A percentile compares a stretch with the other conserved stretches of the same genome.
phyloP scores from a whole-genome alignment of 768 basidiomycete species.

The Chalciporus piperatus region DNA sequence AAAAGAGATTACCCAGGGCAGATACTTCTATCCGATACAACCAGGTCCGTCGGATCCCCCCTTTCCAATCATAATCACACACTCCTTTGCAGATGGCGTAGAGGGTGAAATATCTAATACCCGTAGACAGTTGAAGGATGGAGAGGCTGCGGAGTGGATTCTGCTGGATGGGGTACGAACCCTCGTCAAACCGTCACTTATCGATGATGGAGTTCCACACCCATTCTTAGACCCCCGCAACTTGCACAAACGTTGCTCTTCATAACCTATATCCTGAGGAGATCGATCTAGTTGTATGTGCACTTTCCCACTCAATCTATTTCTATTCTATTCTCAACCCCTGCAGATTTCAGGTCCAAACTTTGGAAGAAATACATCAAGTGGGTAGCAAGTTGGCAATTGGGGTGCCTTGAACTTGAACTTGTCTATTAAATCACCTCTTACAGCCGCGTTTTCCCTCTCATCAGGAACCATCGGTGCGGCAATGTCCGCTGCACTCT shows the following conservation, averaged over 20 bases:
- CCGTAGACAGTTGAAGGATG: slow-evolving; percentile 67
- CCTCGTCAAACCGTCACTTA: slow-evolving; percentile 18
- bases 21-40: slow-evolving; percentile 72
- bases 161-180: slow-evolving; percentile 72
- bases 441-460: slow-evolving; percentile 75
- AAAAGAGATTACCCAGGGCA: slow-evolving; percentile 64
- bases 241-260: slow-evolving; percentile 86
- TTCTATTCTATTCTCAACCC: background rate
- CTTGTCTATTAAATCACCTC: slow-evolving; percentile 3
- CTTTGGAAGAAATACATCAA: slow-evolving; percentile 79
- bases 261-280: slow-evolving; percentile 84
- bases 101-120: slow-evolving; percentile 61
- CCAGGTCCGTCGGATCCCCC: slow-evolving; percentile 36
- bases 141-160: slow-evolving; percentile 88
- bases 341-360: slow-evolving; percentile 81
- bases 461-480: slow-evolving; percentile 94
- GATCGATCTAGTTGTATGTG: slow-evolving; percentile 83
- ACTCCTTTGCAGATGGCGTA: slow-evolving; percentile 42
- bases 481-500: slow-evolving; percentile 76
- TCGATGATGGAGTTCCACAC: slow-evolving; percentile 1
- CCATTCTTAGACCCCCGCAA: slow-evolving; percentile 71
- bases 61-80: background rate
- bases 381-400: slow-evolving; percentile 56
- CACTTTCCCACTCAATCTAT: slow-evolving; percentile 5
- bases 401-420: background rate